Conservation (phyloP, 495 filamentous ascomycete genomes). For the Penicillium salamii region DNA sequence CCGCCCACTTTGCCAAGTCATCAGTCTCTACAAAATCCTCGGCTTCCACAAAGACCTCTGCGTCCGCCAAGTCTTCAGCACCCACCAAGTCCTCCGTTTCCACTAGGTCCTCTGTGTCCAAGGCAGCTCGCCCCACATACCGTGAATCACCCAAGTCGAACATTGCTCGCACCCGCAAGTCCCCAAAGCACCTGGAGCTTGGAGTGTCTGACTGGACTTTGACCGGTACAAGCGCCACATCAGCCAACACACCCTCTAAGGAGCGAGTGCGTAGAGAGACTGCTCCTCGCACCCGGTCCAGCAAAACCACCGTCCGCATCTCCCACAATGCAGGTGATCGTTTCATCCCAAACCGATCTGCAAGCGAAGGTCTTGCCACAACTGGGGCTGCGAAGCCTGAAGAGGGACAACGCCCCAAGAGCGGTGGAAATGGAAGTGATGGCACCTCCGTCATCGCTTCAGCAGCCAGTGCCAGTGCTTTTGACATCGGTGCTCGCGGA, state of each 20-base stretch:
- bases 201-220: constrained; percentile 91
- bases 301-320: constrained; percentile 71
- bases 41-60: constrained; percentile 20
- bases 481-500: constrained; percentile 59
- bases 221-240: constrained; percentile 70
- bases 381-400: constrained; percentile 77
- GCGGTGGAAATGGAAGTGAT: constrained; percentile 59
- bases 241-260: constrained; percentile 68
- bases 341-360: constrained; percentile 90
- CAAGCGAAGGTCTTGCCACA: constrained; percentile 83
- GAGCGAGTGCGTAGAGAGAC: constrained; percentile 59
- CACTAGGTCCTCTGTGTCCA: constrained; percentile 17
- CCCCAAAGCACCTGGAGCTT: constrained; percentile 81
- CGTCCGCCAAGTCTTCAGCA: constrained; percentile 16
- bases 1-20: constrained; percentile 70
- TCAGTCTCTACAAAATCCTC: constrained; percentile 8
- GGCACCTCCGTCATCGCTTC: constrained; percentile 70
- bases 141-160: constrained; percentile 90
- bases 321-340: constrained; percentile 77
- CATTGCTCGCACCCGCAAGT: constrained; percentile 69
- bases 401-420: constrained; percentile 67
- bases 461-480: constrained; percentile 60
- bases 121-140: constrained; percentile 24
- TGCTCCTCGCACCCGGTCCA: constrained; percentile 58
- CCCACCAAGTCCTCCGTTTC: constrained; percentile 18